Conservation (phyloP, 2,329 filamentous ascomycete genomes). For the Didymella pinodella region DNA sequence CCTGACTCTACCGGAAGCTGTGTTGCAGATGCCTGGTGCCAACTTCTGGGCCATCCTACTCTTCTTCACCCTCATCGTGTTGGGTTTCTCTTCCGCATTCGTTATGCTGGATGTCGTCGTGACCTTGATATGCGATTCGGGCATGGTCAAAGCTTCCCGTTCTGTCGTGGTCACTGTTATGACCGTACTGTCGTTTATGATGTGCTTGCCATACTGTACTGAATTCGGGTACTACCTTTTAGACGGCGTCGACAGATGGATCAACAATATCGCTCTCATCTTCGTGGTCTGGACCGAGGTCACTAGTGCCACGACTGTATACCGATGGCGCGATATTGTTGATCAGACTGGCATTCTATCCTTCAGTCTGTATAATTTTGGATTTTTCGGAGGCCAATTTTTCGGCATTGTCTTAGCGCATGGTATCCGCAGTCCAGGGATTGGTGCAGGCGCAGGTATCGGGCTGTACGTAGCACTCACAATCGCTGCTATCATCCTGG, state of each 20-base stretch:
- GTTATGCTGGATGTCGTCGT: constrained; percentile 66
- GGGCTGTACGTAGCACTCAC: constrained; percentile 59
- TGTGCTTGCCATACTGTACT: constrained; percentile 65
- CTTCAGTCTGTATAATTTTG: constrained; percentile 58
- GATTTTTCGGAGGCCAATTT: constrained; percentile 63
- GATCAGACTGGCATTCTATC: constrained; percentile 56
- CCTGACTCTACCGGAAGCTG: constrained; percentile 64
- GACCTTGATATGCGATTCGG: constrained; percentile 63
- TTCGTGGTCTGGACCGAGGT: constrained; percentile 64
- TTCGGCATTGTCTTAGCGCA: constrained; percentile 62
- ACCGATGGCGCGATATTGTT: constrained; percentile 60
- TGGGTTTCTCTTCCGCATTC: constrained; percentile 66
- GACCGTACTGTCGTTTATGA: constrained; percentile 60
- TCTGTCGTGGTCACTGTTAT: constrained; percentile 60
- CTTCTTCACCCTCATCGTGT: constrained; percentile 66
- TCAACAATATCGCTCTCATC: constrained; percentile 63
- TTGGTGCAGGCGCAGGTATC: constrained; percentile 61
- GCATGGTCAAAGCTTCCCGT: constrained; percentile 56
- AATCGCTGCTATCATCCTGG: constrained; percentile 52
- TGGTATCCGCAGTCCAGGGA: constrained; percentile 51
- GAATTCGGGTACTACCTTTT: constrained; percentile 66
- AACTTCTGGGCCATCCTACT: constrained; percentile 67
- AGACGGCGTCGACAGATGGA: constrained; percentile 64
- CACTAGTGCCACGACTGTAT: constrained; percentile 62
- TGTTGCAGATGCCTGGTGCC: constrained; percentile 64